Conservation (phyloP, 2,329 filamentous ascomycete species). For the Onygenales sp. region DNA sequence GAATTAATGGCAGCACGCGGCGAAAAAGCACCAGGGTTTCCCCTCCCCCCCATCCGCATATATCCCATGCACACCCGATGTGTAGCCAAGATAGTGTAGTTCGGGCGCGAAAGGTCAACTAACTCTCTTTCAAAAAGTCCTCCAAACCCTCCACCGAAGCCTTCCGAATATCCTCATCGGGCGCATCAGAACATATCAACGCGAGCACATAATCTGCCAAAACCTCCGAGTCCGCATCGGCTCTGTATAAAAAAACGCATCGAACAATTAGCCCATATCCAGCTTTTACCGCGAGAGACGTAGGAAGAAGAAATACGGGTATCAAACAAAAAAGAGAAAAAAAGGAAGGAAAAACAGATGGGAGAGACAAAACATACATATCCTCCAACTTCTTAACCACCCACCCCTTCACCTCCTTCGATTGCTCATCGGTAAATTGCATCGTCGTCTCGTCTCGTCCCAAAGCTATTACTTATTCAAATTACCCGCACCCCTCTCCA, state of each 20-base stretch:
- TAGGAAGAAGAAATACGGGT: too few relatives aligned
- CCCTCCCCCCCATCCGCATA: too few relatives aligned
- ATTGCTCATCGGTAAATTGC: slow-evolving; percentile 46
- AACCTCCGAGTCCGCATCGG: slow-evolving; percentile 53
- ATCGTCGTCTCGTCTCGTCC: slow-evolving; percentile 24
- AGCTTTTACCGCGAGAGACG: too few relatives aligned
- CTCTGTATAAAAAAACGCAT: slow-evolving; percentile 27
- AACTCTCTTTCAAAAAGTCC: slow-evolving; percentile 49
- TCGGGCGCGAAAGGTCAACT: slow-evolving; percentile 12
- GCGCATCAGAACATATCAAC: slow-evolving; percentile 46
- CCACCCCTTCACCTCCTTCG: slow-evolving; percentile 47
- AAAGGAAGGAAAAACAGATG: background rate
- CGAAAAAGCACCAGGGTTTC: too few relatives aligned
- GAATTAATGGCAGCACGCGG: background rate
- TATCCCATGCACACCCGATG: too few relatives aligned
- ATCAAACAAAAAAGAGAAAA: too few relatives aligned
- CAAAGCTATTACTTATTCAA: too few relatives aligned
- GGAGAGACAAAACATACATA: slow-evolving; percentile 34
- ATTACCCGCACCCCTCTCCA: too few relatives aligned
- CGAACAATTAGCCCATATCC: background rate
- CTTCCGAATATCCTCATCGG: slow-evolving; percentile 43
- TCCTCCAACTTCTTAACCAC: slow-evolving; percentile 49
- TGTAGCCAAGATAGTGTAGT: background rate
- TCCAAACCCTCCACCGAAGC: slow-evolving; percentile 47
- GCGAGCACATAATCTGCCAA: slow-evolving; percentile 54